Percentiles rank a stretch among this genome's conserved stretches.
Evolutionary conservation across 305 asterid species (phyloP).

Genomic region (Solanum hybrid): DNA sequence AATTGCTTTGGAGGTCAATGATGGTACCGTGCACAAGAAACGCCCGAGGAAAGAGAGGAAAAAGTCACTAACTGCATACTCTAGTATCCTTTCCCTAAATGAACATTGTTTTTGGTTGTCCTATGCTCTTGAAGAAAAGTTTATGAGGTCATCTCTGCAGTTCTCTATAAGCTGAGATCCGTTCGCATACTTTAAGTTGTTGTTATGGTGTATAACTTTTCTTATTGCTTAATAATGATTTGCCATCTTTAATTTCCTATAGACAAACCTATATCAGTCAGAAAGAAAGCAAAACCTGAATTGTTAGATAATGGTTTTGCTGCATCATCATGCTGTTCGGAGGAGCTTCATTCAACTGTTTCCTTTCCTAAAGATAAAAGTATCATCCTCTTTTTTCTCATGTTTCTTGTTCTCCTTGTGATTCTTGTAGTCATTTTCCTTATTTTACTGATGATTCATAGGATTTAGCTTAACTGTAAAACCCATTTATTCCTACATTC

Average conservation of each 20-base stretch:
- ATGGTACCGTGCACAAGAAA: constrained; percentile 39
- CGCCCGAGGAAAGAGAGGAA: constrained; percentile 72
- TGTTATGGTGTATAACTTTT: not conserved
- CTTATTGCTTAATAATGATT: constrained; percentile 3
- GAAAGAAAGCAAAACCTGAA: constrained; percentile 32
- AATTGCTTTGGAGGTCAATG: constrained; percentile 35
- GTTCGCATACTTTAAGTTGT: not conserved
- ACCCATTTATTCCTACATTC: not conserved
- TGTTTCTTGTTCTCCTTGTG: not conserved
- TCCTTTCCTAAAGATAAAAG: constrained; percentile 38
- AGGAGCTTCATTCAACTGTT: constrained; percentile 30
- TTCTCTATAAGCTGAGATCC: not conserved
- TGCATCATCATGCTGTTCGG: constrained; percentile 31
- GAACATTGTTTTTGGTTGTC: not conserved
- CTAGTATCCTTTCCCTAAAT: constrained; percentile 60
- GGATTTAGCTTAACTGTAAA: not conserved
- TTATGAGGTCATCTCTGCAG: not conserved
- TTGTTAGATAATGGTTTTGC: constrained; percentile 30
- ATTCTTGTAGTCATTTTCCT: constrained; percentile 3
- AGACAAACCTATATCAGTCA: constrained; percentile 44
- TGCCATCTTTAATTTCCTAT: constrained; percentile 44
- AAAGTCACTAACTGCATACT: constrained; percentile 36
- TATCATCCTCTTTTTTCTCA: constrained; percentile 17
- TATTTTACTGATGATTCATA: not conserved
- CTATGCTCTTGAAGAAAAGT: not conserved